Evolutionary conservation across 2,329 filamentous ascomycete genomes (phyloP).

Genomic region (Cytospora mali): DNA sequence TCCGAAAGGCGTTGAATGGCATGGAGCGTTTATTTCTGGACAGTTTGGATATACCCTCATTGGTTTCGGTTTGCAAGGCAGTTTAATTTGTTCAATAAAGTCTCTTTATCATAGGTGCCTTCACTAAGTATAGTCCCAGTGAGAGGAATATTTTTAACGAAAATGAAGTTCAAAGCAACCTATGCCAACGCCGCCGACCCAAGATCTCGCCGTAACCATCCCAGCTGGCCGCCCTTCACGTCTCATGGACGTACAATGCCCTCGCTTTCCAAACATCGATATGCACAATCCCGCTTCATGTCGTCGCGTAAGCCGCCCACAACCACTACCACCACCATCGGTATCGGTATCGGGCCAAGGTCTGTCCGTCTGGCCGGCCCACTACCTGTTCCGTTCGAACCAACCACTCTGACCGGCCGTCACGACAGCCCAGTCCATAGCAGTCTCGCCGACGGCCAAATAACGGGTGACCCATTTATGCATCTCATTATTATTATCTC

Average conservation of each 20-base stretch:
- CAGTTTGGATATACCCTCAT: slow-evolving; percentile 14
- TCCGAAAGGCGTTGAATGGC: not conserved
- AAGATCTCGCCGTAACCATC: not conserved
- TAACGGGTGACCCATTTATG: slow-evolving; percentile 92
- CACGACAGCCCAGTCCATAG: slow-evolving; percentile 96
- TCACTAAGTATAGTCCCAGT: not conserved
- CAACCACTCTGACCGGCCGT: slow-evolving; percentile 85
- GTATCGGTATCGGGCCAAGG: not conserved
- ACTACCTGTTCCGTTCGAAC: slow-evolving; percentile 84
- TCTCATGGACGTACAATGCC: not conserved
- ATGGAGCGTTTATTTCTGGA: not conserved
- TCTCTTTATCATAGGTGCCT: not conserved
- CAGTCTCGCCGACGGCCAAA: slow-evolving; percentile 92
- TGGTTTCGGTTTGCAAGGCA: not conserved
- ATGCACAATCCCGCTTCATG: not conserved
- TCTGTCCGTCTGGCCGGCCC: not conserved
- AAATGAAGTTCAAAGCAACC: not conserved
- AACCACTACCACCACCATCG: not conserved
- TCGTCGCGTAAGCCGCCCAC: too few species aligned
- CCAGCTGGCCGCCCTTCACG: not conserved
- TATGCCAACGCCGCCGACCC: not conserved
- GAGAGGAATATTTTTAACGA: not conserved
- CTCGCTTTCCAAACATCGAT: not conserved
- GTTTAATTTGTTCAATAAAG: not conserved
- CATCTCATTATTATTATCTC: slow-evolving; percentile 80